Conservation (phyloP, 768 basidiomycete species). For the Tulasnella sp. region DNA sequence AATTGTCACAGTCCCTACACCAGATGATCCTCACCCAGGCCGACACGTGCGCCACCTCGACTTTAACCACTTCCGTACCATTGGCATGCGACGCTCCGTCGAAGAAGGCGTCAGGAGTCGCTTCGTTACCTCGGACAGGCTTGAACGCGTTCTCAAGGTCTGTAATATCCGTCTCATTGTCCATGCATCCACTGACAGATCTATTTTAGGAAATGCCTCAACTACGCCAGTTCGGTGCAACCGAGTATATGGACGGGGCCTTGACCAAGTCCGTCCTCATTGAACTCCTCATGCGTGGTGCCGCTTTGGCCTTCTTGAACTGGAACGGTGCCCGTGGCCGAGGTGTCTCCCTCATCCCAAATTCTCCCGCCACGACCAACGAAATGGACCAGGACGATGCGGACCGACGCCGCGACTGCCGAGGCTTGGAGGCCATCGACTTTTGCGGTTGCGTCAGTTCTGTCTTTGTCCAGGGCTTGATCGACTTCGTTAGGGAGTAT, state of each 20-base stretch:
- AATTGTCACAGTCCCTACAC: slow-evolving; percentile 42
- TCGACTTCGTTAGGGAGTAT: slow-evolving; percentile 53
- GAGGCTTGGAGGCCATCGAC: slow-evolving; percentile 76
- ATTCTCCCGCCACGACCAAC: slow-evolving; percentile 56
- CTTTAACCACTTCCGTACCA: slow-evolving; percentile 95
- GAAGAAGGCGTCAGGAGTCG: slow-evolving; percentile 81
- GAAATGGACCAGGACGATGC: slow-evolving; percentile 41
- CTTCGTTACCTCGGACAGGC: slow-evolving; percentile 83
- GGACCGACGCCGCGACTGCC: slow-evolving; percentile 24
- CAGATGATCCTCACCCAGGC: slow-evolving; percentile 60
- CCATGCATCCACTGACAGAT: background rate
- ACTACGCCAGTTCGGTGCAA: slow-evolving; percentile 78
- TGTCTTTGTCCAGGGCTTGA: slow-evolving; percentile 76
- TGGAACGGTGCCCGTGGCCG: slow-evolving; percentile 16
- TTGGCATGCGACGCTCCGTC: slow-evolving; percentile 86
- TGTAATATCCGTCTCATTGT: slow-evolving; percentile 18
- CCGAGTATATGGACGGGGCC: slow-evolving; percentile 96
- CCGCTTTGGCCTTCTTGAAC: slow-evolving; percentile 41
- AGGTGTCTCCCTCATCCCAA: slow-evolving; percentile 20
- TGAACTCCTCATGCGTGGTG: slow-evolving; percentile 81
- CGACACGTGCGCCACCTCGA: slow-evolving; percentile 77
- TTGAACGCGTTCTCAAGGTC: slow-evolving; percentile 68
- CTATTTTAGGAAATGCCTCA: slow-evolving; percentile 70
- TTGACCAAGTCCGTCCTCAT: slow-evolving; percentile 73
- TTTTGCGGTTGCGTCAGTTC: slow-evolving; percentile 89